Conservation (phyloP, 192 early-diverging fungal species). For the Coemansia pectinata region DNA sequence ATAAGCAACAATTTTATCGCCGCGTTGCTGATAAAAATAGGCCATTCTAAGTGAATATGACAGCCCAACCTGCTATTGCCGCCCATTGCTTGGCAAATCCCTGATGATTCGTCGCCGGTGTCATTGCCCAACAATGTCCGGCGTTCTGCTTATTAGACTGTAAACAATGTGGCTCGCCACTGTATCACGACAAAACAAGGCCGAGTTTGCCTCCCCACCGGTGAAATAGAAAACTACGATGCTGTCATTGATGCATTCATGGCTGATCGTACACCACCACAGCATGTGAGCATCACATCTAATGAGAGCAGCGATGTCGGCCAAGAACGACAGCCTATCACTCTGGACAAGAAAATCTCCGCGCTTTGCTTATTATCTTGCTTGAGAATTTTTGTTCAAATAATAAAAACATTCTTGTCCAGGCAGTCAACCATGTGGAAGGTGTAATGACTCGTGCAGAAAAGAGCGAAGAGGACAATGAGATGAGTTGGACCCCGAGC, state of each 20-base stretch:
- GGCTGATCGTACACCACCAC: not conserved
- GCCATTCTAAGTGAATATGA: not conserved
- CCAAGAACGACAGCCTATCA: not conserved
- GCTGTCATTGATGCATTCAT: not conserved
- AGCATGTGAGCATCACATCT: not conserved
- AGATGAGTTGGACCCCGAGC: conserved; percentile 2
- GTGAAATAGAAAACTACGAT: not conserved
- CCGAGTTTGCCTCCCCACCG: not conserved
- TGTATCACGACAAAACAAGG: not conserved
- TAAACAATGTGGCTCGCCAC: not conserved
- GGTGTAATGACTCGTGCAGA: not conserved
- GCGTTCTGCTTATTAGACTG: not conserved
- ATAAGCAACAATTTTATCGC: not conserved
- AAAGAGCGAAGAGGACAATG: not conserved
- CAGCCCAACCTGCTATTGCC: not conserved
- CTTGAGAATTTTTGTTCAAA: not conserved
- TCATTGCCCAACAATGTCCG: not conserved
- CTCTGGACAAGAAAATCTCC: not conserved
- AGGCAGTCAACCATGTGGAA: not conserved
- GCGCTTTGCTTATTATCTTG: not conserved
- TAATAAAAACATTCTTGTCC: not conserved
- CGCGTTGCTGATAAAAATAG: not conserved
- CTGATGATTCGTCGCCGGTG: no score
- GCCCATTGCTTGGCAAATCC: not conserved
- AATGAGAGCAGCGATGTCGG: not conserved